Conservation (phyloP, 2,329 filamentous ascomycete species). For the Neofusicoccum parvum region DNA sequence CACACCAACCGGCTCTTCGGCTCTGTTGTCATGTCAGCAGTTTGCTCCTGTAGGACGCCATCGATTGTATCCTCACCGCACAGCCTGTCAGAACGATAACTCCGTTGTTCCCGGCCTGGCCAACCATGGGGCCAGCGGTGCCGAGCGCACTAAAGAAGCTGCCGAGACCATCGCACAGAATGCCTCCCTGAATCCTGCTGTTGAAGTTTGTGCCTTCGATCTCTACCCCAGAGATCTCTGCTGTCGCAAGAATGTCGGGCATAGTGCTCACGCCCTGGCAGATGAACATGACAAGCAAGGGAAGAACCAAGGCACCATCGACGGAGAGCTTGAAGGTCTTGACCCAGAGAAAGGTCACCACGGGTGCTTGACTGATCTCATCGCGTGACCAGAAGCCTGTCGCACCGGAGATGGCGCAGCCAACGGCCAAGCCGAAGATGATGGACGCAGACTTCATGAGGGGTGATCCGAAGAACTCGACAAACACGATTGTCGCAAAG, state of each 20-base stretch:
- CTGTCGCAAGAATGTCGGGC: constrained; percentile 36
- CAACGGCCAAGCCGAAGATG: constrained; percentile 32
- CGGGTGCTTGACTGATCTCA: constrained; percentile 28
- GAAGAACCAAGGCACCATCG: constrained; percentile 31
- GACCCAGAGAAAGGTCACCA: constrained; percentile 32
- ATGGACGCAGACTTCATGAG: constrained; percentile 34
- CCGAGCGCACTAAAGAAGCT: constrained; percentile 33
- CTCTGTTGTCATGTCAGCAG: neutral
- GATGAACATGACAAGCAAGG: constrained; percentile 34
- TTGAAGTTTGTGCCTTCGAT: constrained; percentile 35
- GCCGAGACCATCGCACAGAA: constrained; percentile 33
- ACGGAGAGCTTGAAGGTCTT: constrained; percentile 34
- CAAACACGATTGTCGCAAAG: constrained; percentile 32
- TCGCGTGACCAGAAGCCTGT: constrained; percentile 32
- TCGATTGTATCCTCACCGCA: constrained; percentile 23
- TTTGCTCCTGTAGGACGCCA: neutral
- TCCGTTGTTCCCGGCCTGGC: constrained; percentile 34
- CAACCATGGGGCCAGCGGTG: constrained; percentile 33
- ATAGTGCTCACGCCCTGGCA: constrained; percentile 39
- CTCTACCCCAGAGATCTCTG: constrained; percentile 30
- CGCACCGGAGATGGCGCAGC: constrained; percentile 32
- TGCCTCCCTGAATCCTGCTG: constrained; percentile 31
- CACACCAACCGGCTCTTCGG: constrained; percentile 33
- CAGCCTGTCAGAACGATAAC: constrained; percentile 34
- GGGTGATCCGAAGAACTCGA: constrained; percentile 32